Evolutionary conservation across 352 stramenopile genomes (phyloP), one percentile per base, ranked within the genome.

Genomic region (Phytophthora pini): DNA sequence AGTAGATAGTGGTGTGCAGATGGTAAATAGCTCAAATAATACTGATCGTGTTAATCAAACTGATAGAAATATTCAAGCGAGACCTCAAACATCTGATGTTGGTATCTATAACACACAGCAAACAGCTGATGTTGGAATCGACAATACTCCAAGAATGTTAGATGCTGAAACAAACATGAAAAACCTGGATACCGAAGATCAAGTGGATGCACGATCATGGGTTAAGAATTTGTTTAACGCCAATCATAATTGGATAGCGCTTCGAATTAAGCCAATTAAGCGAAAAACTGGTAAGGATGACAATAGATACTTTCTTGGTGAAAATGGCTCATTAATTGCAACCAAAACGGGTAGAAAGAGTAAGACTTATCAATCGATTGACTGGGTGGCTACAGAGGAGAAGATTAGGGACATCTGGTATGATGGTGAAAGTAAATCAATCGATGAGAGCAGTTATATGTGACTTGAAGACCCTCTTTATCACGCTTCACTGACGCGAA

Each of bases 371-470:
- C n/a, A 52, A 50, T 54, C 47, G 11, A 51, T 65, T 45, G 57
- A 65, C 38, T 65, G 57, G 57, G 22, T 65, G 20, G 57, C 57
- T 45, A 65, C 57, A 26, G 57, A 65, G 13, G 41, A 44, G 24
- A 56, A 57, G 20, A 65, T 65, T 38, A 49, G 57, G 15, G 38
- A 45, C 6, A 64, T 64, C n/a, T 51, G 39, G 34, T 48, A n/a
- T 45, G 56, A 41, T 54, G 44, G 56, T 27, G 56, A 54, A 54
- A 63, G 56, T 48, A 63, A 63, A 40, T 63, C 56, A 52, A 63
- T 63, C 44, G 56, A 50, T 54, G 56, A 63, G 43, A 51, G 26
- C 46, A 45, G 43, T 62, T 38, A 53, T 54, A 62, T 62, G 55
- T 41, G 55, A 36, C 44, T 51, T 45, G 55, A 62, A 53, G 56